Conservation (phyloP, 176 grass and related monocot species). For the Triticum dicoccoides region DNA sequence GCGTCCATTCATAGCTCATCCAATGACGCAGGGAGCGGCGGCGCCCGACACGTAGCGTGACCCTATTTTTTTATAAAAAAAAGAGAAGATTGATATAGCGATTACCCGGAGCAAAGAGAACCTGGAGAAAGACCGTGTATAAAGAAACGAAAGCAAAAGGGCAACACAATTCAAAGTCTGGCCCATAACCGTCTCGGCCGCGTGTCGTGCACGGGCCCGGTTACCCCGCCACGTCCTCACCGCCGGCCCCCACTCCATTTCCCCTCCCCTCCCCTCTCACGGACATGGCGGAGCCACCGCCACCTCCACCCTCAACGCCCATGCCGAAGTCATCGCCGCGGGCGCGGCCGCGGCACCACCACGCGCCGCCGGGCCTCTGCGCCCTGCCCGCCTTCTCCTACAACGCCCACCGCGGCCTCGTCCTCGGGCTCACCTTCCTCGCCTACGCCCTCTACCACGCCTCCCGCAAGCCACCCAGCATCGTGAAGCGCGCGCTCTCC, state of each 20-base stretch:
- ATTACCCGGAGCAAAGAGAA: no score
- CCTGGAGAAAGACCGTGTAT: background rate
- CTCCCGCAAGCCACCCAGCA: slow-evolving; percentile 67
- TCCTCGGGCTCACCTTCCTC: slow-evolving; percentile 67
- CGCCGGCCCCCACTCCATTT: background rate
- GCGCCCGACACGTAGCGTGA: no score
- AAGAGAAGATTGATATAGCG: no score
- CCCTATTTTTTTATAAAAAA: no score
- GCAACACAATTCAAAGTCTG: background rate
- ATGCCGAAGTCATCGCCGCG: slow-evolving; percentile 20
- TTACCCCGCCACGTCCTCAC: slow-evolving; percentile 30
- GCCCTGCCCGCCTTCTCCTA: slow-evolving; percentile 29
- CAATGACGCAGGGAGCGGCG: no score
- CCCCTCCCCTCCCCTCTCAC: background rate
- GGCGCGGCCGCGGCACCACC: slow-evolving; percentile 11
- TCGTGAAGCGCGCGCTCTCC: slow-evolving; percentile 64
- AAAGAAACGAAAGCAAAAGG: background rate
- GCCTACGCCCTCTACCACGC: slow-evolving; percentile 73
- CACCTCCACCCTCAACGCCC: slow-evolving; percentile 8
- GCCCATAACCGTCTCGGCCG: background rate
- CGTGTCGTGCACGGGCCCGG: slow-evolving; percentile 20
- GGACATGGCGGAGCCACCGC: slow-evolving; percentile 23
- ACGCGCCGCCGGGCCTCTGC: slow-evolving; percentile 34
- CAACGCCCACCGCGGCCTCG: slow-evolving; percentile 56
- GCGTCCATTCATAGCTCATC: no score